phyloP scores from a whole-genome alignment of 2,329 filamentous ascomycete genomes.

The Fusarium sarcochroum region DNA sequence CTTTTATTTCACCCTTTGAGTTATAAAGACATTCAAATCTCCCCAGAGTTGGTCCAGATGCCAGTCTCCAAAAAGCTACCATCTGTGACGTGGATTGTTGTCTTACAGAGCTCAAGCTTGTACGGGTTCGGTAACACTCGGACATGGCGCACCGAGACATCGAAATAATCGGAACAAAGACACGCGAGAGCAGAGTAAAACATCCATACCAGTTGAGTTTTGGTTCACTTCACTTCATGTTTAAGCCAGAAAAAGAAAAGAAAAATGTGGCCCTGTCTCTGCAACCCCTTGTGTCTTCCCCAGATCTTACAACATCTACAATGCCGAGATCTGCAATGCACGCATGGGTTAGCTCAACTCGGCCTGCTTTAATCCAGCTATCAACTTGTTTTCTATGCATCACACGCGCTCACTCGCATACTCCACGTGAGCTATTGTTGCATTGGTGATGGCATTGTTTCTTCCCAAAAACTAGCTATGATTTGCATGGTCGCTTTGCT shows the following conservation, averaged over 20 bases:
- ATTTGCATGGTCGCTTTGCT: conserved; percentile 6
- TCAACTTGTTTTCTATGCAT: conserved; percentile 21
- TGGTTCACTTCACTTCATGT: conserved; percentile 6
- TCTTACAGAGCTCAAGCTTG: conserved; percentile 14
- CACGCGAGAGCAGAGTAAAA: conserved; percentile 21
- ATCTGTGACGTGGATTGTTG: conserved; percentile 34
- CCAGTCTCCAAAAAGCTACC: conserved; percentile 20
- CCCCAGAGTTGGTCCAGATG: conserved; percentile 21
- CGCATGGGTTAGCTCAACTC: conserved; percentile 25
- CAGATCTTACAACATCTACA: conserved; percentile 21
- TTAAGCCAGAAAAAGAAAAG: neutral
- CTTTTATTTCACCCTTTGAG: conserved; percentile 15
- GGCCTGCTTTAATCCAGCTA: conserved; percentile 23
- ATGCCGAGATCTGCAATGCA: conserved; percentile 36
- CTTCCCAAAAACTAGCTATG: neutral
- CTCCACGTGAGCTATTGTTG: conserved; percentile 25
- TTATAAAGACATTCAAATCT: conserved; percentile 42
- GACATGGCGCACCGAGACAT: conserved; percentile 31
- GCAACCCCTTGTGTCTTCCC: conserved; percentile 15
- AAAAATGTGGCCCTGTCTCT: neutral
- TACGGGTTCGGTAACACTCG: conserved; percentile 5
- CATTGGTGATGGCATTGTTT: conserved; percentile 26
- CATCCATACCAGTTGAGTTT: conserved; percentile 32
- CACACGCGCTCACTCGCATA: conserved; percentile 33
- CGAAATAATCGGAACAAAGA: conserved; percentile 28